Evolutionary conservation across 768 basidiomycete genomes (phyloP), one percentile per base, ranked within the genome.

Genomic region (Boletus fagicola): DNA sequence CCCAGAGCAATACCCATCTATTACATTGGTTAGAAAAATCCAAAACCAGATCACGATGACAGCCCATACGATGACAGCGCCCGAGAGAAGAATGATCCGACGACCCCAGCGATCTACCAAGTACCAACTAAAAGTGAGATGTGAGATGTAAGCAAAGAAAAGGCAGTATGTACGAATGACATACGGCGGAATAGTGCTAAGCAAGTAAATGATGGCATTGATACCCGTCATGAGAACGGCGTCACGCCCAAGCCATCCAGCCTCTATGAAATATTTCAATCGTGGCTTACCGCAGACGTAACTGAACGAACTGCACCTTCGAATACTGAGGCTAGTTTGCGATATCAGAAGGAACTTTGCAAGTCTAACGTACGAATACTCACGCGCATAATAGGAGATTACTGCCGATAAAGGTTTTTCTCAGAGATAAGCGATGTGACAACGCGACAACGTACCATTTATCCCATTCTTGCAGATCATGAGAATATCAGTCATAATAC

Each of bases 191-290:
- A 95, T 73, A 5, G 92, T 91, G 66, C 86, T 88, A 13, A 89
- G 74, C 24, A 92, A 66, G 62, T 93, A 93, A 58, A 93, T 87
- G 53, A 90, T 77, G 8, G 88, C 84, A 65, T 97, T 98, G 67
- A 97, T 90, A 2, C 94, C 95, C 13, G 94, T 92, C 95, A 98
- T 98, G 26, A 98, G 78, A 59, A 98, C 83, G 13, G 95, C 95
- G 66, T 95, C 85, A 40, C 95, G 82, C 15, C 95, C 95, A 52
- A 94, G 80, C 94, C 94, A 98, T 55, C 95, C 95, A 52, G 95
- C 95, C 79, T 88, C 92, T 94, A 69, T 33, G 42, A 33, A 58
- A 55, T 49, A 39, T 56, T 48, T 67, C 55, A 68, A 51, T 38
- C 31, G 11, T 36, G 33, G 31, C 26, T 44, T 30, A 24, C 18